Conservation (phyloP, 768 basidiomycete species). For the Candolleomyces eurysporus region DNA sequence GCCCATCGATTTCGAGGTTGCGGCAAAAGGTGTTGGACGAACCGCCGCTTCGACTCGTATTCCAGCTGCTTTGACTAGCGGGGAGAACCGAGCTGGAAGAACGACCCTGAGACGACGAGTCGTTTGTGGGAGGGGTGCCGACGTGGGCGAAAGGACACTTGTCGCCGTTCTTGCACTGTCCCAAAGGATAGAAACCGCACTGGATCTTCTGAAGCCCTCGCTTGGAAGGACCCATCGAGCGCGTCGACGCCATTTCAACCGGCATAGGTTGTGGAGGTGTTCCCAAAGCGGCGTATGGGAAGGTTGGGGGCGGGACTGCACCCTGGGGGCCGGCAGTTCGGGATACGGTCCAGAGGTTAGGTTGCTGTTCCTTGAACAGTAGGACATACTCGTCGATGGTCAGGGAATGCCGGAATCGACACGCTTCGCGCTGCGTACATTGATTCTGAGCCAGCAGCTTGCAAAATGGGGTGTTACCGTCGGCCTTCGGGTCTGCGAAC, state of each 20-base stretch:
- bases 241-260: neutral
- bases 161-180: constrained; percentile 38
- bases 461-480: constrained; percentile 35
- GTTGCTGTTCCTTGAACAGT: constrained; percentile 38
- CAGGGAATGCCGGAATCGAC: constrained; percentile 40
- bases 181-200: constrained; percentile 35
- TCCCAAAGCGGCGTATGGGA: neutral
- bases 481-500: constrained; percentile 39
- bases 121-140: constrained; percentile 14
- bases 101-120: neutral
- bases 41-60: neutral
- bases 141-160: constrained; percentile 34
- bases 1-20: constrained; percentile 18
- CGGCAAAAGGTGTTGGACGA: constrained; percentile 14
- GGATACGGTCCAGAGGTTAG: constrained; percentile 27
- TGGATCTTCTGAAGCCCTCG: constrained; percentile 4
- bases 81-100: neutral
- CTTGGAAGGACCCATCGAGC: neutral
- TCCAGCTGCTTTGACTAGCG: neutral
- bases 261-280: neutral
- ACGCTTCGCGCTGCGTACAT: constrained; percentile 30
- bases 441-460: constrained; percentile 35
- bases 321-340: neutral
- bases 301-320: neutral
- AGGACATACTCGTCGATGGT: constrained; percentile 35